Conservation (phyloP, 441 rosid species). For the Macaranga tanarius region DNA sequence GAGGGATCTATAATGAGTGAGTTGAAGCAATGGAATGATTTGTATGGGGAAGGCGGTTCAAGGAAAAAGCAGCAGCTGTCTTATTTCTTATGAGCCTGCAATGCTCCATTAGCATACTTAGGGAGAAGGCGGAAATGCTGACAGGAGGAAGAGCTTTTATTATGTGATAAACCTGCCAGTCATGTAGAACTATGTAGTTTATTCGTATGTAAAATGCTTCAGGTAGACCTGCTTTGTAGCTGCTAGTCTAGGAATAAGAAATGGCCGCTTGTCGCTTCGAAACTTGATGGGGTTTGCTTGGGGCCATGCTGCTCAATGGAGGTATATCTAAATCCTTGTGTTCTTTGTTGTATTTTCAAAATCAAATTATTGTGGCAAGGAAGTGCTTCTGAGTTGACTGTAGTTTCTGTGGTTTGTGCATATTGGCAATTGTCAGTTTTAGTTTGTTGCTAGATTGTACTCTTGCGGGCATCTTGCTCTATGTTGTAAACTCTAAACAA, state of each 20-base stretch:
- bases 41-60: slow-evolving; percentile 84
- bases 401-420: too few species aligned
- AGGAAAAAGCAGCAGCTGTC: slow-evolving; percentile 80
- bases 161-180: background rate
- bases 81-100: slow-evolving; percentile 51
- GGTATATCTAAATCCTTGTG: background rate
- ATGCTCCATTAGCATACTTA: background rate
- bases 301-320: background rate
- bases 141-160: too few species aligned
- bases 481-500: too few species aligned
- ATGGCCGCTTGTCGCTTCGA: background rate
- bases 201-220: slow-evolving; percentile 1
- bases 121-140: background rate
- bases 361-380: background rate
- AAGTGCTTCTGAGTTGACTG: too few species aligned
- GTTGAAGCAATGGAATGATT: slow-evolving; percentile 82
- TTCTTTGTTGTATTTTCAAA: background rate
- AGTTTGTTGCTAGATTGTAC: too few species aligned
- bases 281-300: background rate
- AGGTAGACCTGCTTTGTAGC: background rate
- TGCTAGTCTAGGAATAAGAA: background rate
- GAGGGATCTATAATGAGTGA: slow-evolving; percentile 80
- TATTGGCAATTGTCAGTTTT: too few species aligned
- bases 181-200: background rate
- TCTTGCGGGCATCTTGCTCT: too few species aligned